Conservation (phyloP, 2,329 filamentous ascomycete genomes). For the Sphaerulina vaccinii region DNA sequence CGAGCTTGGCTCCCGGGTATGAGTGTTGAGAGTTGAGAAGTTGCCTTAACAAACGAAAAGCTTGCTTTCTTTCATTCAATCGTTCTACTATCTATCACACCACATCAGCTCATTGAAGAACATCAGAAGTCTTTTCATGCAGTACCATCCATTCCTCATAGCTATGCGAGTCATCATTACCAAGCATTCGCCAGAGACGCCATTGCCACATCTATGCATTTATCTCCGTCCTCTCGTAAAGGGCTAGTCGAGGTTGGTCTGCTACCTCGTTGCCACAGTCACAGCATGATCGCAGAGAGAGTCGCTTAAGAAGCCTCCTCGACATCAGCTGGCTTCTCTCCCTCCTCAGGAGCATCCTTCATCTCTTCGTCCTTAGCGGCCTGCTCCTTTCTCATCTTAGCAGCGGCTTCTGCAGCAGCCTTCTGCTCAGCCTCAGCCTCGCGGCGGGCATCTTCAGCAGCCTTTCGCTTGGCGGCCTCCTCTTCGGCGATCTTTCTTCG, state of each 20-base stretch:
- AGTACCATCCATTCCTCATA: conserved; percentile 3
- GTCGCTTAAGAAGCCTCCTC: conserved; percentile 31
- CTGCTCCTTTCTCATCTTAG: conserved; percentile 44
- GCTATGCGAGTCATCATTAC: conserved; percentile 20
- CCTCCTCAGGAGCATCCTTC: conserved; percentile 53
- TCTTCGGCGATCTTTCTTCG: conserved; percentile 66
- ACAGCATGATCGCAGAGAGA: no score
- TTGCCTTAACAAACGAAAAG: no score
- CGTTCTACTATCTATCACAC: no score
- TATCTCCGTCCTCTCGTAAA: conserved; percentile 4
- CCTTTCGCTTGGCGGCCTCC: conserved; percentile 60
- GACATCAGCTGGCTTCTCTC: conserved; percentile 29
- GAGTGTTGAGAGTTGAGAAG: no score
- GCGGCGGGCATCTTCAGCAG: conserved; percentile 70
- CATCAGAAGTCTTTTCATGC: neutral
- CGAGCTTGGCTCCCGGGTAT: no score
- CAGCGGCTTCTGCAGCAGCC: conserved; percentile 49
- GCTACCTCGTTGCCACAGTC: no score
- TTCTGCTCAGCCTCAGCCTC: conserved; percentile 69
- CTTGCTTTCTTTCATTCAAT: no score
- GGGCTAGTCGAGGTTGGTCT: no score
- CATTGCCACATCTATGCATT: conserved; percentile 17
- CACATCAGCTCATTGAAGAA: no score
- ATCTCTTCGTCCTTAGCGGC: conserved; percentile 53
- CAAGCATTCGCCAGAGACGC: conserved; percentile 17